Percentiles rank a stretch among this genome's conserved stretches.
Evolutionary conservation across 139 green algal genomes (phyloP).

Genomic region (Picochlorum costavermella): DNA sequence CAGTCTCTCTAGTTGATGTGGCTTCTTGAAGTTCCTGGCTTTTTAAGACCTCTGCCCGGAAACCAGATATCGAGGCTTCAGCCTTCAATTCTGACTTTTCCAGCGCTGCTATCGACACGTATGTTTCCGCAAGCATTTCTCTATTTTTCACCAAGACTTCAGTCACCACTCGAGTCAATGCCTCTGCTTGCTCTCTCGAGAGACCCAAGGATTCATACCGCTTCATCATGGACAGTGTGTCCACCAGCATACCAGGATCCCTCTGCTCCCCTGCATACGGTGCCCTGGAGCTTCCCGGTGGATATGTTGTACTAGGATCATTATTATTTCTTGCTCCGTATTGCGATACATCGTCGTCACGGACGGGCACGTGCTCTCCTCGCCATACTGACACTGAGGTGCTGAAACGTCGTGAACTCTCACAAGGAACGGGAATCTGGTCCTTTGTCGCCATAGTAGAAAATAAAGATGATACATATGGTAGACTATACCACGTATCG

Average conservation of each 20-base stretch:
- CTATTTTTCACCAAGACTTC: conserved; percentile 58
- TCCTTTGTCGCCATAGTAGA: too few species aligned
- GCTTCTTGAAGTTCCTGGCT: conserved; percentile 58
- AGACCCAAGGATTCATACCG: conserved; percentile 41
- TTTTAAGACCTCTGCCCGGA: conserved; percentile 74
- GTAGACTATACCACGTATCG: too few species aligned
- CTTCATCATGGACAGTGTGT: conserved; percentile 32
- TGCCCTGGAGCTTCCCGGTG: too few species aligned
- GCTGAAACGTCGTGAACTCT: too few species aligned
- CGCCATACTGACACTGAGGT: too few species aligned
- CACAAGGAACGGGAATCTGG: too few species aligned
- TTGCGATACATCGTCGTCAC: too few species aligned
- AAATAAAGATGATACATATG: too few species aligned
- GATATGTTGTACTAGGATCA: too few species aligned
- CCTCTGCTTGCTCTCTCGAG: conserved; percentile 48
- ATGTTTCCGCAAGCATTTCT: conserved; percentile 55
- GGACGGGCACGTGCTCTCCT: too few species aligned
- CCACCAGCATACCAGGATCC: conserved; percentile 20
- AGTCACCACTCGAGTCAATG: conserved; percentile 55
- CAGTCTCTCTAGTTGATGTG: conserved; percentile 61
- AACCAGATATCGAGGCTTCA: conserved; percentile 47
- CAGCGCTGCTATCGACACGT: conserved; percentile 52
- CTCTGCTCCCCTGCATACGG: too few species aligned
- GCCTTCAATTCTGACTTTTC: conserved; percentile 71
- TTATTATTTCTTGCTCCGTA: too few species aligned